These are phyloP conservation scores for Saccharomycopsis guyanensis DNA, from an alignment of 805 yeast species.

Conservation along the genomic window DNA sequence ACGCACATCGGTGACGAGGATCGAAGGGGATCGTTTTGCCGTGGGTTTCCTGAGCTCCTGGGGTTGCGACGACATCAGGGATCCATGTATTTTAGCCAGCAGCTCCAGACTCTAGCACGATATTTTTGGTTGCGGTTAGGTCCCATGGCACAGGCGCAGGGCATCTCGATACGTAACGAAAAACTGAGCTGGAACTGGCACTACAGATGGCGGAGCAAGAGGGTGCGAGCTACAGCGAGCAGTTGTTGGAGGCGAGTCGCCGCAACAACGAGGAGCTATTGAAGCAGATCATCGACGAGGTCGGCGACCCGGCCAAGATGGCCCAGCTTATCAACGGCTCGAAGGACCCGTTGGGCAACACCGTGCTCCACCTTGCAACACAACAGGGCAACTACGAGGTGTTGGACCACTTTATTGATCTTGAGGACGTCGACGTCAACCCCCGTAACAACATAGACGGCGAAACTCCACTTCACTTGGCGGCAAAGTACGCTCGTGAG, in stretches of 20 bases:
- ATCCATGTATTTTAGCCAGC: too few relatives aligned
- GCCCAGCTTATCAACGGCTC: slow-evolving; percentile 58
- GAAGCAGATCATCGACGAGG: slow-evolving; percentile 42
- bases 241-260: slow-evolving; percentile 78
- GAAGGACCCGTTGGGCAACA: slow-evolving; percentile 69
- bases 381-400: slow-evolving; percentile 80
- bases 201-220: slow-evolving; percentile 26
- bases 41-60: slow-evolving; percentile 47
- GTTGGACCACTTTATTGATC: slow-evolving; percentile 72
- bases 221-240: slow-evolving; percentile 77
- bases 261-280: slow-evolving; percentile 79
- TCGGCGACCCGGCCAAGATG: slow-evolving; percentile 28
- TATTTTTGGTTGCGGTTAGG: background rate
- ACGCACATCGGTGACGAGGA: slow-evolving; percentile 85
- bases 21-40: slow-evolving; percentile 87
- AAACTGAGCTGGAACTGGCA: background rate
- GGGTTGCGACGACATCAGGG: too few relatives aligned
- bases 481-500: slow-evolving; percentile 65
- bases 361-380: slow-evolving; percentile 78
- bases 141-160: background rate
- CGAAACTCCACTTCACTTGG: slow-evolving; percentile 84
- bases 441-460: slow-evolving; percentile 65
- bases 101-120: background rate
- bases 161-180: background rate
- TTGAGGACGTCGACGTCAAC: slow-evolving; percentile 86